These are phyloP conservation scores for Gaeumannomyces tritici DNA, from an alignment of 2,329 filamentous ascomycete species.

Conservation along the genomic window DNA sequence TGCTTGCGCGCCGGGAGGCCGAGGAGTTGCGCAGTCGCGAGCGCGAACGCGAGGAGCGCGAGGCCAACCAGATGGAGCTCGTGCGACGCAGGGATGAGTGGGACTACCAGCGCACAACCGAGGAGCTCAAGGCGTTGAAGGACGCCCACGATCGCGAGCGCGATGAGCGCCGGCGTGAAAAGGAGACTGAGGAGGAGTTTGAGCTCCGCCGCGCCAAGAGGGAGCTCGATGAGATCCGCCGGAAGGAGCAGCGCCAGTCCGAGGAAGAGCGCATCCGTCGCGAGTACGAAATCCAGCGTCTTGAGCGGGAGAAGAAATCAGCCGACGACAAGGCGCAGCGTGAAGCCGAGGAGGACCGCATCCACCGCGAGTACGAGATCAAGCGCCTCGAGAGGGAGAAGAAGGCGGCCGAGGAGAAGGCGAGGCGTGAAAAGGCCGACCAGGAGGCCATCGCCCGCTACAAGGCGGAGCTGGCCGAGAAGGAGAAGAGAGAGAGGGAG, in stretches of 20 bases:
- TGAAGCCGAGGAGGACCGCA: slow-evolving; percentile 37
- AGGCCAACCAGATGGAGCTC: slow-evolving; percentile 16
- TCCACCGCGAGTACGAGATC: slow-evolving; percentile 41
- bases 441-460: slow-evolving; percentile 43
- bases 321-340: slow-evolving; percentile 31
- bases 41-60: slow-evolving; percentile 6
- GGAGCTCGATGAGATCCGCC: slow-evolving; percentile 36
- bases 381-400: slow-evolving; percentile 36
- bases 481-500: slow-evolving; percentile 33
- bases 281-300: slow-evolving; percentile 38
- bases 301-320: slow-evolving; percentile 34
- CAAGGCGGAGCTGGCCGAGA: slow-evolving; percentile 37
- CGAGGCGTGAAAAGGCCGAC: slow-evolving; percentile 34
- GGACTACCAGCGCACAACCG: slow-evolving; percentile 25
- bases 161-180: slow-evolving; percentile 23
- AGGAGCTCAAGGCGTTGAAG: slow-evolving; percentile 28
- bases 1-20: slow-evolving; percentile 29
- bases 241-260: slow-evolving; percentile 18
- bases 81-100: slow-evolving; percentile 12
- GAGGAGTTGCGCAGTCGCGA: slow-evolving; percentile 24
- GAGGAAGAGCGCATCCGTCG: slow-evolving; percentile 40
- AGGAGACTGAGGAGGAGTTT: slow-evolving; percentile 33
- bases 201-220: slow-evolving; percentile 39
- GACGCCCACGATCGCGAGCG: slow-evolving; percentile 18
- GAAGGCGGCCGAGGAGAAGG: slow-evolving; percentile 32